A percentile compares a stretch with the other conserved stretches of the same genome.
Conservation (phyloP, 257 asterid species). For the Solanum boliviense region DNA sequence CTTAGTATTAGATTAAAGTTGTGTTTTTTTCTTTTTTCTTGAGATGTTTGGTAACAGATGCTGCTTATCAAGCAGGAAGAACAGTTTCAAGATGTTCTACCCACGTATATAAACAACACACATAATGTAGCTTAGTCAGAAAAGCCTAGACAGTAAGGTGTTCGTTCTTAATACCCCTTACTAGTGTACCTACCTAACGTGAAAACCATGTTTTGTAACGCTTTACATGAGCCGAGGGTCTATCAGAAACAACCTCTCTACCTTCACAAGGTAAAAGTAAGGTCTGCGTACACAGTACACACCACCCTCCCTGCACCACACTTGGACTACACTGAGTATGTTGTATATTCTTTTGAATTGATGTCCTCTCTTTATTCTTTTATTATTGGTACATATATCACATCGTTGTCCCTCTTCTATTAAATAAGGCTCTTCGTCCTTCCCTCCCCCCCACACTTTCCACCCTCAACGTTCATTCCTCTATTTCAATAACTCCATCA, state of each 20-base stretch:
- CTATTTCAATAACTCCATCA: background rate
- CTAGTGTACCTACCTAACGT: background rate
- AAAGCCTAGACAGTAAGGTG: background rate
- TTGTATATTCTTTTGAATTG: background rate
- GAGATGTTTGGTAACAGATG: background rate
- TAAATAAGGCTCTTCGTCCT: background rate
- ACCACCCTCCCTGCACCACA: background rate
- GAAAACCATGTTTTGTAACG: background rate
- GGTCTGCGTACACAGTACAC: background rate
- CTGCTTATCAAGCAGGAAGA: background rate
- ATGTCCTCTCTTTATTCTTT: background rate
- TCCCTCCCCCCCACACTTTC: background rate
- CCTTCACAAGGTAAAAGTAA: background rate
- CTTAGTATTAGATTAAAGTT: background rate
- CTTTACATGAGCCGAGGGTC: background rate
- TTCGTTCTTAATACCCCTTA: background rate
- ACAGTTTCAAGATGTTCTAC: background rate
- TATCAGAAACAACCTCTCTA: background rate
- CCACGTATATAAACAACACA: background rate
- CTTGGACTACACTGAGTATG: background rate
- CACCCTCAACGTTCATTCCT: background rate
- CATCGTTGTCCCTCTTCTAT: background rate
- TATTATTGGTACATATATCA: background rate
- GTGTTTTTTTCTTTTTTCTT: background rate
- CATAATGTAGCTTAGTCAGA: background rate